Base-by-base conservation (phyloP, 768 basidiomycete genomes). In the Tephrocybe rancida region DNA sequence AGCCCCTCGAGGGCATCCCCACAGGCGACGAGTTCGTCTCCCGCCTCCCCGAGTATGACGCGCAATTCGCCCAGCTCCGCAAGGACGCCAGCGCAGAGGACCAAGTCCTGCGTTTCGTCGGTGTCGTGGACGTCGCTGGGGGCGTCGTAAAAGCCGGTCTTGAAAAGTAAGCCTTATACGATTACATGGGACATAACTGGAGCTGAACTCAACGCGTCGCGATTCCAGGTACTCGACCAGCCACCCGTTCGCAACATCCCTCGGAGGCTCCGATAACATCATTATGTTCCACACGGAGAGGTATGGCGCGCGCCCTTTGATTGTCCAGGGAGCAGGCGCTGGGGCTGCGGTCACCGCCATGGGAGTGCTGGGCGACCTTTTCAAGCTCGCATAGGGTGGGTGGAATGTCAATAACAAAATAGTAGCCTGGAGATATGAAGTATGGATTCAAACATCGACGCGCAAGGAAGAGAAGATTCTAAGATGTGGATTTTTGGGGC, bases 261-360 rank as follows among this genome's bases (percentile, higher is more conserved):
- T 99, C 13, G 91, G 93, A 19, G 97, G 96, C 0, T 94, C 94
- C 19, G 97, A 99, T 71, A 98, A 98, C 69, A 98, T 99, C 66
- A 84, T 99, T 67, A 91, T 97, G 78, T 98, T 98, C 83, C 90
- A 93, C 67, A 98, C 96, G 0, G 86, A 90, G 64, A 80, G 97
- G 37, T 99, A 99, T 66, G 86, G 88, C 2, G 81, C 87, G 7
- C 75, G 94, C 37, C 96, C 97, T 1, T 75, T 99, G 51, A 92
- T 98, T 55, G 81, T 99, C 29, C 96, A 98, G 64, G 97, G 97
- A 45, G 88, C 95, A 0, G 97, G 97, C 2, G 97, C 97, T 0
- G 97, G 97, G n/a, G 94, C 94, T 1, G 94, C 90, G 22, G 96
- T 98, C 13, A 99, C 97, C 27, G 97, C 97, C 0, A 98, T 98